A percentile compares a stretch with the other conserved stretches of the same genome.
These are phyloP conservation scores for Schizonepeta tenuifolia DNA, from an alignment of 257 asterid species.

Conservation along the genomic window DNA sequence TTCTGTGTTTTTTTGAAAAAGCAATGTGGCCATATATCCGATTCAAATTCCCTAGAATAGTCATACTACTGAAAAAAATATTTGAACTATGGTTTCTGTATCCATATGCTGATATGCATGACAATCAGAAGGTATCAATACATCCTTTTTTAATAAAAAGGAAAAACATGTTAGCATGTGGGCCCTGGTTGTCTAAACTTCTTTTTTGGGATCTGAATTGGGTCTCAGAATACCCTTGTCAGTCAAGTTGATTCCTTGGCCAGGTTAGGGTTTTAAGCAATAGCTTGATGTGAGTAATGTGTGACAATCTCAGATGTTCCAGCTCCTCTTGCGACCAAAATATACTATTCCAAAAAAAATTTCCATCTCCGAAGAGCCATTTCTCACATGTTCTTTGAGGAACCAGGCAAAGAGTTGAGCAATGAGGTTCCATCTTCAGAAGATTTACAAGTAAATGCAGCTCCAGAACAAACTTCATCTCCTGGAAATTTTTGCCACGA, in stretches of 20 bases:
- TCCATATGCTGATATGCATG: conserved; percentile 5
- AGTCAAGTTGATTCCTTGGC: conserved; percentile 23
- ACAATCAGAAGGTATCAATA: conserved; percentile 6
- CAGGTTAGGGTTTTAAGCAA: conserved; percentile 18
- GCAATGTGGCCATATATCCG: conserved; percentile 25
- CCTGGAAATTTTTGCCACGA: conserved; percentile 45
- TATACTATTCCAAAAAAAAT: conserved; percentile 73
- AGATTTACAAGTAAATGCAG: conserved; percentile 44
- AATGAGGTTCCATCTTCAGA: conserved; percentile 40
- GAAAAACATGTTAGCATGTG: background rate
- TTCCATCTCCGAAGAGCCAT: conserved; percentile 66
- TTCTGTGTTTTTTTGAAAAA: conserved; percentile 26
- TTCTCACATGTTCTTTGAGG: conserved; percentile 57
- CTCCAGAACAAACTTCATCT: conserved; percentile 41
- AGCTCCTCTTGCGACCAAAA: conserved; percentile 90
- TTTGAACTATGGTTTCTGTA: conserved; percentile 1
- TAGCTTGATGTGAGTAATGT: conserved; percentile 34
- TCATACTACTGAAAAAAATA: conserved; percentile 9
- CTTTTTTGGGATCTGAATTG: conserved; percentile 20
- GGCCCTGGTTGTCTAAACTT: background rate
- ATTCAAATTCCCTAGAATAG: conserved; percentile 1
- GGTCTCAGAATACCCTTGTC: conserved; percentile 3
- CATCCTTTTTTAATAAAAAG: background rate
- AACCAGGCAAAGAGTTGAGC: conserved; percentile 46
- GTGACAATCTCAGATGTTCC: conserved; percentile 62